Evolutionary conservation across 2,329 filamentous ascomycete genomes (phyloP), one percentile per base, ranked within the genome.

Genomic region (Phoma herbarum): DNA sequence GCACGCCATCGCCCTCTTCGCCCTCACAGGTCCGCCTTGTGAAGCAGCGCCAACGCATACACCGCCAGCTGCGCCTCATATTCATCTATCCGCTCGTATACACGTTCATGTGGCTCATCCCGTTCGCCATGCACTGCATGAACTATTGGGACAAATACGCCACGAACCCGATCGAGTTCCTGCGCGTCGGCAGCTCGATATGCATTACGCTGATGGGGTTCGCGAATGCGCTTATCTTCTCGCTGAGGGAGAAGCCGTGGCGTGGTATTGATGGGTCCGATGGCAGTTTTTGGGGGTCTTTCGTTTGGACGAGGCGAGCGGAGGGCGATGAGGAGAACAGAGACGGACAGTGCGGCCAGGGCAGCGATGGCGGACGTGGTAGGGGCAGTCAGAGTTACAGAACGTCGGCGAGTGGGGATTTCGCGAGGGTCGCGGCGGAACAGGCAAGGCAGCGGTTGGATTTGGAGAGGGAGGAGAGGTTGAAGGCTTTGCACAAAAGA

Each of bases 71-170:
- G 2, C 85, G 88, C 29, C 84, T 90, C 28, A 81, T 93, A 18
- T 92, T 93, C 76, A 86, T 92, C 46, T 94, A 94, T 72, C 91
- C 91, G 0, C 72, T 89, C 18, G 84, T 90, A 4, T 93, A 94
- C 75, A 81, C 90, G 20, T 75, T 86, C 4, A 85, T 91, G 64
- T 94, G 91, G 91, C 77, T 90, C 3, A 77, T 90, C 8, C 90
- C 91, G 0, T 91, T 93, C 66, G 78, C 88, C 2, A 81, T 82
- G 2, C 88, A 93, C 72, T 81, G 87, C 48, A 76, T 88, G 48
- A 82, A 82, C 52, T 90, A 88, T 75, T 80, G 81, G 61, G 79
- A 87, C 47, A 69, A 77, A 48, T 85, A 79, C 53, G 83, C 80
- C 7, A 63, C 72, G 16, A 73, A 84, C 46, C 84, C 84, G 1